Base-by-base conservation (phyloP, 208 protist species). In the Acanthamoeba polyphaga region DNA sequence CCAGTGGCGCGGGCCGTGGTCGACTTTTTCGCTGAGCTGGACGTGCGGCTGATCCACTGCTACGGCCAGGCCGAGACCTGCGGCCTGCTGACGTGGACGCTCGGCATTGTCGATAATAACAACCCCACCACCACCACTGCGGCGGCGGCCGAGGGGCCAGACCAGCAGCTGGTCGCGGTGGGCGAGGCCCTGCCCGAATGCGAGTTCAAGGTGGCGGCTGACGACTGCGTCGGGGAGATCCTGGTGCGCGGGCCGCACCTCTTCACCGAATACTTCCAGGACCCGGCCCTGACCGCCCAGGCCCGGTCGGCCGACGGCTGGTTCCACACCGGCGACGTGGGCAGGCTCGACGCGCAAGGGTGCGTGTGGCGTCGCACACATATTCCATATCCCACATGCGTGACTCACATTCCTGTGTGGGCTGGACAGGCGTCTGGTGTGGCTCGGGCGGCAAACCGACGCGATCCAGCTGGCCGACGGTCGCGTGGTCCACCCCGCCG, bases 321-420 rank as follows among this genome's bases (percentile, higher is more conserved):
- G 89, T 43, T 97, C 27, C 95, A 96, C 38, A 95, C 95, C 24
- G 97, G 97, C 22, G 96, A 97, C 90, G 60, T 97, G 12, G 97
- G 97, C 84, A 60, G 13, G 51, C 84, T 60, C 38, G 60, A 62
- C n/a, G 60, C 32, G 19, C 8, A 19, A 38, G 80, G 80, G 68
- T 76, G 34, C 68, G 34, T n/a, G n/a, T n/a, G n/a, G 46, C 58
- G 51, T 17, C 58, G n/a, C 58, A 27, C 58, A 24, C 17, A 64
- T 58, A 9, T 5, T 9, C 53, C 7, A 5, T 4, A 17, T 17
- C 3, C 66, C 29, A 22, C n/a, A 12, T 5, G 22, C 13, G 43
- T n/a, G 22, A 29, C 22, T 27, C 66, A 29, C n/a, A 74, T 13
- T 9, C 29, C 22, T 38, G 38, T 38, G 38, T 38, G 38, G 38